Evolutionary conservation across 306 rosid species (phyloP), one percentile per base, ranked within the genome.

Genomic region (Styphnolobium japonicum): DNA sequence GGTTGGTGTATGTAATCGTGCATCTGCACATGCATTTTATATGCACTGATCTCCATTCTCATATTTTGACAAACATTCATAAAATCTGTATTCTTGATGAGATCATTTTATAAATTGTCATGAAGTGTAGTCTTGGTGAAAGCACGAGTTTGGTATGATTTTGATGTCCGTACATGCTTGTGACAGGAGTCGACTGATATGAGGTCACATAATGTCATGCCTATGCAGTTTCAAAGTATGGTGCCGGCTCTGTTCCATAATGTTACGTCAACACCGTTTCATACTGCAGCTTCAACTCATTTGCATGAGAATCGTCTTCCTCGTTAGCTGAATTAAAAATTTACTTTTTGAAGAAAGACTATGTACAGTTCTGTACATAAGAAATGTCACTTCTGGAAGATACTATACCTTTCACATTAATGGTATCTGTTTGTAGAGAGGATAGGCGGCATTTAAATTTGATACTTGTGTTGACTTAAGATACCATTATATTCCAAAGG

Each of bases 151-250:
- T 77, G 33, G 6, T n/a, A 55, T 69, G 78, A 81, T 43, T 22
- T 46, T 60, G 34, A 45, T 49, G 31, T 71, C 52, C 48, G 12
- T 18, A 19, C 67, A 48, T 83, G 58, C 75, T 27, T 52, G 85
- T 80, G 67, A 73, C 83, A 88, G 92, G 89, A 78, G 49, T 52
- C 60, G 2, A 34, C 82, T 75, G 85, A 82, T 78, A 58, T 68
- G 58, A 78, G 88, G 51, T 69, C 82, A 5, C 88, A 83, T 3
- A 70, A 64, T 71, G 81, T 79, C 69, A 29, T 81, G 81, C 81
- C 83, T 27, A 81, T 86, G 82, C 91, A 85, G 76, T 88, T 85
- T 58, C 86, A 83, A 52, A 88, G 39, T 46, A 73, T 86, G 86
- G 76, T 81, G 43, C 92, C 92, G 0, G 37, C 88, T 16, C 73